Percentiles rank a stretch among this genome's conserved stretches.
phyloP scores from a whole-genome alignment of 1,284 basidiomycete species.

The Coniophora puteana region DNA sequence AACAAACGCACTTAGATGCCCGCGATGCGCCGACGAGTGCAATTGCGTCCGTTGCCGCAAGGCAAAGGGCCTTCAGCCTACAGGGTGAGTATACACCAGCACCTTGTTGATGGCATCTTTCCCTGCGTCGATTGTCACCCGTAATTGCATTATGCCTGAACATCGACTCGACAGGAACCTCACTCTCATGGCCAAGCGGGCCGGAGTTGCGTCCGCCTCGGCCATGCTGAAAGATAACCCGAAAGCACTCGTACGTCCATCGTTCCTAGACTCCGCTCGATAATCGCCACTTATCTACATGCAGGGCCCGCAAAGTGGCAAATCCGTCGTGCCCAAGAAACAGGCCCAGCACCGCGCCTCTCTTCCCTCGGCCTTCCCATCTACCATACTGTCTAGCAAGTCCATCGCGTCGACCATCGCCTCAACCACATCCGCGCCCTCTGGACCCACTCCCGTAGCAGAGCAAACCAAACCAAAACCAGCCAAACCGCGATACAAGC shows the following conservation, averaged over 20 bases:
- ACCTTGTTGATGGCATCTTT: no score
- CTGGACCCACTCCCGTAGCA: conserved; percentile 1
- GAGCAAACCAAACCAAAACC: conserved; percentile 11
- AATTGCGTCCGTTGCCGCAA: conserved; percentile 65
- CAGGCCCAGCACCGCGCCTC: conserved; percentile 16
- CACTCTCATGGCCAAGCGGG: conserved; percentile 29
- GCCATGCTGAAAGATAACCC: conserved; percentile 33
- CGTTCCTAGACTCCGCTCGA: no score
- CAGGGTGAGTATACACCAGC: conserved; percentile 56
- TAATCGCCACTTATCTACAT: conserved; percentile 4
- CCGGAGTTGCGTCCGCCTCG: conserved; percentile 35
- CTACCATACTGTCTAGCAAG: background rate
- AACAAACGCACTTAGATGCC: conserved; percentile 46
- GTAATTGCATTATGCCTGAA: background rate
- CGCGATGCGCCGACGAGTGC: conserved; percentile 60
- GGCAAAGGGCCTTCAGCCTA: conserved; percentile 52
- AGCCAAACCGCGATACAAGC: no score
- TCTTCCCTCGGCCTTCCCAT: conserved; percentile 6
- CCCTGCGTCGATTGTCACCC: no score
- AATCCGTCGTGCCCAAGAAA: conserved; percentile 8
- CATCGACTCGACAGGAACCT: conserved; percentile 31
- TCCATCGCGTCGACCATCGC: background rate
- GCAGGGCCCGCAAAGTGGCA: background rate
- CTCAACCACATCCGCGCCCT: background rate
- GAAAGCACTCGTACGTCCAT: conserved; percentile 26